phyloP scores from a whole-genome alignment of 2,329 filamentous ascomycete genomes.

The Tolypocladium nubicola region DNA sequence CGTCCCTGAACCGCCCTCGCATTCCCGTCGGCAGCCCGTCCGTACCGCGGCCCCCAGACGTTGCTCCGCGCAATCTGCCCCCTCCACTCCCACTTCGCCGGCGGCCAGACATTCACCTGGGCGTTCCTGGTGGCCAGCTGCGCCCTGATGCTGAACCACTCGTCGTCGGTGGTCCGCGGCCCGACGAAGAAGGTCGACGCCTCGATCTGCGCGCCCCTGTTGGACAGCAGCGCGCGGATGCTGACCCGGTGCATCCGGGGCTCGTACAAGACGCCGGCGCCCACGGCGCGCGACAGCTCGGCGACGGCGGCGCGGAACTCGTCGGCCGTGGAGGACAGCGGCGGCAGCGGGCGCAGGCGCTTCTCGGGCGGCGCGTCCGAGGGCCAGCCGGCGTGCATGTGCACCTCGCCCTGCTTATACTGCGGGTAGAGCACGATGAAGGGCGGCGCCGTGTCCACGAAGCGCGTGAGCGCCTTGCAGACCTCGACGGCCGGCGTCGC shows the following conservation, averaged over 20 bases:
- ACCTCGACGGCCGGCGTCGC: not conserved
- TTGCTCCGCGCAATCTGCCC: constrained; percentile 6
- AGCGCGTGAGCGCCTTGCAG: not conserved
- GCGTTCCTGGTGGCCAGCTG: constrained; percentile 8
- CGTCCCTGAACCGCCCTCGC: not conserved
- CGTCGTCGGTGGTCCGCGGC: constrained; percentile 6
- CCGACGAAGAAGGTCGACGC: constrained; percentile 9
- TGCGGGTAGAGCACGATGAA: not conserved
- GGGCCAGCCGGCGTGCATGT: not conserved
- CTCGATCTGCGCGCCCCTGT: not conserved
- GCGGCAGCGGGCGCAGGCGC: not conserved
- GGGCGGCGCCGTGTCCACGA: not conserved
- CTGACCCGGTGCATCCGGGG: constrained; percentile 3
- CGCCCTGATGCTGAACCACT: constrained; percentile 13
- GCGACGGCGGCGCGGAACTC: constrained; percentile 1
- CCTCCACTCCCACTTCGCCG: constrained; percentile 8
- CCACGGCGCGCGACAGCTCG: not conserved
- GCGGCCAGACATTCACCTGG: constrained; percentile 3
- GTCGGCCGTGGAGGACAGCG: constrained; percentile 1
- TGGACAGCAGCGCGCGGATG: constrained; percentile 5
- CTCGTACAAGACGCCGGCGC: not conserved
- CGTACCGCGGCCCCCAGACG: constrained; percentile 13
- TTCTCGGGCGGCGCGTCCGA: not conserved
- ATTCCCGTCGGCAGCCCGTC: not conserved
- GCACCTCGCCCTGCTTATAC: not conserved